Evolutionary conservation across 2,329 filamentous ascomycete species (phyloP).

Genomic region (Madurella fahalii): DNA sequence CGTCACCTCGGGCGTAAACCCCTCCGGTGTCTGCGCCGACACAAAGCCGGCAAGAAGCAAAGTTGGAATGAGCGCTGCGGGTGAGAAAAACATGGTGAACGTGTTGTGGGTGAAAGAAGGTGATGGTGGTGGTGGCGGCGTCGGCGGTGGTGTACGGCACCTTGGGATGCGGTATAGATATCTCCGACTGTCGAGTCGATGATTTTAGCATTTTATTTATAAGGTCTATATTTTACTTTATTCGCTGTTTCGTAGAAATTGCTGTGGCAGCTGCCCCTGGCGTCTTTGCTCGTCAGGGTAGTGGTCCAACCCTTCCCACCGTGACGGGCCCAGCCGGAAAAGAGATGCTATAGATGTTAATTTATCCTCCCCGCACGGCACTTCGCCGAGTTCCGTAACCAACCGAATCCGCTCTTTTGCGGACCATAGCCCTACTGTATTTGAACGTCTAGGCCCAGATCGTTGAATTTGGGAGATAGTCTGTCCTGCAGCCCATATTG

Average conservation of each 20-base stretch:
- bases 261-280: not conserved
- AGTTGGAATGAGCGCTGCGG: not conserved
- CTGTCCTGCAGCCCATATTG: too few relatives aligned
- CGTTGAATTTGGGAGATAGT: too few relatives aligned
- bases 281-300: not conserved
- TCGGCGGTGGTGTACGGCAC: too few relatives aligned
- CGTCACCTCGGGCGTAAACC: conserved; percentile 23
- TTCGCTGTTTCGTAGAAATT: not conserved
- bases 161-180: not conserved
- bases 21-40: conserved; percentile 24
- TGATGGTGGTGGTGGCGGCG: too few relatives aligned
- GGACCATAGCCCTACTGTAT: too few relatives aligned
- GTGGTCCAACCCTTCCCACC: not conserved
- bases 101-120: not conserved
- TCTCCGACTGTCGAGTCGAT: not conserved
- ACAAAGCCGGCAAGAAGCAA: conserved; percentile 14
- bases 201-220: not conserved
- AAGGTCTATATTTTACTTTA: not conserved
- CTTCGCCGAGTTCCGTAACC: too few relatives aligned
- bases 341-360: not conserved
- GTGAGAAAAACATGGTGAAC: conserved; percentile 1
- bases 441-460: too few relatives aligned
- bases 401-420: too few relatives aligned
- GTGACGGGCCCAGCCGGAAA: not conserved
- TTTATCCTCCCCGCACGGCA: too few relatives aligned